Evolutionary conservation across 306 rosid species (phyloP), one percentile per base, ranked within the genome.

Genomic region (Castanea crenata): DNA sequence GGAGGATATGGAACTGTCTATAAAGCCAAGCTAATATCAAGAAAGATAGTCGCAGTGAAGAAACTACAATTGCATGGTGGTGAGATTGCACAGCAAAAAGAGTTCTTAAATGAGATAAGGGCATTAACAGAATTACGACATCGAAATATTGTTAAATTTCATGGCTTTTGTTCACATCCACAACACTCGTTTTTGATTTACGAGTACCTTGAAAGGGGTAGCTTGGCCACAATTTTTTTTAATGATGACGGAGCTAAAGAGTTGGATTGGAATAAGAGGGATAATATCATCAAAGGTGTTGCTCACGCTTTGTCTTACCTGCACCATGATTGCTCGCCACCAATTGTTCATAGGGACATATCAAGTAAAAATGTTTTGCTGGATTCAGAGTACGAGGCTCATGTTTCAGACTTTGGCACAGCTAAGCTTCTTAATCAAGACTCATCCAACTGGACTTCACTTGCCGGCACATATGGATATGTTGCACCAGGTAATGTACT

Each of bases 101-200:
- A 78, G 27, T 82, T 78, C 18, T 5, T 64, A 21, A 78, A 82
- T 41, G 82, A 82, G 46, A 67, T 82, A 67, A 54, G 63, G 25
- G 82, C 75, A 18, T 44, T 71, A 15, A 41, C 59, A 9, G 75
- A 82, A 73, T 27, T 77, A 71, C 71, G 79, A 55, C 85, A 82
- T 54, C 62, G 64, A 64, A 82, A 82, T 56, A 82, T 82, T 52
- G 70, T 54, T 14, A 82, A 73, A 54, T 35, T 82, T 20, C 19
- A 34, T 31, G 76, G 85, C 0, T 77, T 82, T 49, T 82, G 85
- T 46, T 77, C 70, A 4, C 76, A 55, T 46, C 31, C 10, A 20
- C 25, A 31, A 1, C 56, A 78, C 74, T 72, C 82, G 0, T 82
- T 77, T 73, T 69, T 82, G 79, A 71, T 78, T 16, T 82, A 41